These are phyloP conservation scores for Candida vartiovaarae DNA, from an alignment of 805 yeast species.

Conservation along the genomic window DNA sequence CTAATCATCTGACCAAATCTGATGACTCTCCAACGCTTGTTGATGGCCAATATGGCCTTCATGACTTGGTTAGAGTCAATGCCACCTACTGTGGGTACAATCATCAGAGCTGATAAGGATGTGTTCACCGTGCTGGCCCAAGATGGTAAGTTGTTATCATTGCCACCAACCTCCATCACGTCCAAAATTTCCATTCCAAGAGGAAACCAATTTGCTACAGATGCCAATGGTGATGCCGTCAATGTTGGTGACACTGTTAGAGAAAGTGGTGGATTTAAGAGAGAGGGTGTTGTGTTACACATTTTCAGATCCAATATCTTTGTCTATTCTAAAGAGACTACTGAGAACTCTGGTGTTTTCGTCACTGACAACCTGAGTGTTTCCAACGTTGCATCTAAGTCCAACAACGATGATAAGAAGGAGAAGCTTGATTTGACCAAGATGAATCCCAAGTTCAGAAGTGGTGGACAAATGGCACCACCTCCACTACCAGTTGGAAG, in stretches of 20 bases:
- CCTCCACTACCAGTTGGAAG: conserved; percentile 43
- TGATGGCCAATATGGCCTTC: conserved; percentile 74
- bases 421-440: conserved; percentile 62
- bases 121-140: conserved; percentile 73
- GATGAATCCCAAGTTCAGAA: conserved; percentile 76
- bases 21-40: conserved; percentile 79
- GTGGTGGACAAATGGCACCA: conserved; percentile 42
- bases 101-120: conserved; percentile 85
- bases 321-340: conserved; percentile 67
- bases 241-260: conserved; percentile 90
- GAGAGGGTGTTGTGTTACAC: conserved; percentile 85
- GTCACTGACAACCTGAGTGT: conserved; percentile 71
- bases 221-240: conserved; percentile 75
- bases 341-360: conserved; percentile 88
- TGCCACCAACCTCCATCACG: conserved; percentile 77
- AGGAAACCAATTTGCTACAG: conserved; percentile 79
- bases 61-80: conserved; percentile 83
- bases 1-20: conserved; percentile 85
- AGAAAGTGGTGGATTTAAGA: conserved; percentile 74
- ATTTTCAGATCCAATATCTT: conserved; percentile 76
- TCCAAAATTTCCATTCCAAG: conserved; percentile 59
- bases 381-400: conserved; percentile 79
- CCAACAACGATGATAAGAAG: conserved; percentile 40
- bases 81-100: conserved; percentile 83
- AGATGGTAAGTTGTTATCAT: conserved; percentile 66